phyloP scores from a whole-genome alignment of 495 filamentous ascomycete species.

The Trypethelium eluteriae region DNA sequence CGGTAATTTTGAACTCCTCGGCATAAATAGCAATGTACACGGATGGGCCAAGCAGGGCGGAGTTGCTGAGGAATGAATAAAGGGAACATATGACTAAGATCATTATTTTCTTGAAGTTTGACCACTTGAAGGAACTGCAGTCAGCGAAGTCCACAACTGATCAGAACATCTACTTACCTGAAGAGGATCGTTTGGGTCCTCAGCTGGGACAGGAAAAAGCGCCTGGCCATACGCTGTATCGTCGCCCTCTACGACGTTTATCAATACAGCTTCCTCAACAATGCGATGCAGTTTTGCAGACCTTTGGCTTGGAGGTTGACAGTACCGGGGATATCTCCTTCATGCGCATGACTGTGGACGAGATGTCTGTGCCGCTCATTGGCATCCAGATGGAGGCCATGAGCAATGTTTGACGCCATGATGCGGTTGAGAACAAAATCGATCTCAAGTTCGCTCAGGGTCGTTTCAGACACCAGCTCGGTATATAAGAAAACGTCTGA shows the following conservation, averaged over 20 bases:
- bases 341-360: slow-evolving; percentile 47
- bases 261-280: slow-evolving; percentile 22
- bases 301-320: slow-evolving; percentile 43
- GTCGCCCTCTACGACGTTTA: slow-evolving; percentile 45
- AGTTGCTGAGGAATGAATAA: slow-evolving; percentile 57
- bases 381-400: background rate
- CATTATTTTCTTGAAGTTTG: slow-evolving; percentile 50
- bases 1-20: slow-evolving; percentile 46
- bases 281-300: background rate
- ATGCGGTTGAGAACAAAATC: background rate
- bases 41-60: slow-evolving; percentile 49
- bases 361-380: slow-evolving; percentile 13
- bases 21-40: slow-evolving; percentile 54
- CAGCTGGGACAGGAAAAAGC: slow-evolving; percentile 53
- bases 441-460: background rate
- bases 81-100: slow-evolving; percentile 52
- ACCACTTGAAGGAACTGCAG: slow-evolving; percentile 40
- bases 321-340: slow-evolving; percentile 51
- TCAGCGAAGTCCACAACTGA: background rate
- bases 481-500: background rate
- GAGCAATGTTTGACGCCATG: background rate
- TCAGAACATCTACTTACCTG: slow-evolving; percentile 32
- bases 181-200: slow-evolving; percentile 59
- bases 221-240: slow-evolving; percentile 55
- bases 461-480: background rate